Evolutionary conservation across 2,329 filamentous ascomycete species (phyloP).

Genomic region (Achaetomium macrosporum): DNA sequence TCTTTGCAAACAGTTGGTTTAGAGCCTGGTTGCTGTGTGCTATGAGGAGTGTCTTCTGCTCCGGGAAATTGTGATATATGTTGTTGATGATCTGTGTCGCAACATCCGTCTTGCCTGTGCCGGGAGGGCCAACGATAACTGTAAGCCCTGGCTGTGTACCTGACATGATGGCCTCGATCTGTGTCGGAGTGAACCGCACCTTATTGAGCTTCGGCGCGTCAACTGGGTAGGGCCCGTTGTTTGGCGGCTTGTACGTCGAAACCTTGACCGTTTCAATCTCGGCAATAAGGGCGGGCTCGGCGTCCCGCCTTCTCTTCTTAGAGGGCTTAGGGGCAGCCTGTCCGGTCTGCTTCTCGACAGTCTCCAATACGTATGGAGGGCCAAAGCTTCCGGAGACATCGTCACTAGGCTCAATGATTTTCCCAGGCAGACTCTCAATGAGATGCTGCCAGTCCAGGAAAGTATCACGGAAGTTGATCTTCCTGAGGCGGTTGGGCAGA

Average conservation of each 20-base stretch:
- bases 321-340: constrained; percentile 52
- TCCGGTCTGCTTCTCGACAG: constrained; percentile 48
- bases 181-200: constrained; percentile 83
- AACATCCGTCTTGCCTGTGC: constrained; percentile 98
- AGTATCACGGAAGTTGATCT: constrained; percentile 86
- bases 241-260: constrained; percentile 83
- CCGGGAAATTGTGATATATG: constrained; percentile 95
- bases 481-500: constrained; percentile 68
- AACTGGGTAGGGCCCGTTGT: constrained; percentile 81
- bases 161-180: constrained; percentile 88
- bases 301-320: constrained; percentile 83
- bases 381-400: constrained; percentile 68
- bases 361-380: constrained; percentile 82
- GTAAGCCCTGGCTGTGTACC: constrained; percentile 92
- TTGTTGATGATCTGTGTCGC: constrained; percentile 98
- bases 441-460: constrained; percentile 96
- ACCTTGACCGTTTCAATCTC: constrained; percentile 68
- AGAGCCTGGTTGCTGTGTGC: constrained; percentile 97
- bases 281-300: constrained; percentile 57
- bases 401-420: constrained; percentile 72
- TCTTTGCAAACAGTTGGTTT: constrained; percentile 97
- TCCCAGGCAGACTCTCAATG: constrained; percentile 81
- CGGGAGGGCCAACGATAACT: constrained; percentile 88
- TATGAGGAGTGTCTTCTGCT: constrained; percentile 83
- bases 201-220: constrained; percentile 76